Evolutionary conservation across 1,284 basidiomycete species (phyloP).

Genomic region (Ceratorhiza oryzae-sativae): DNA sequence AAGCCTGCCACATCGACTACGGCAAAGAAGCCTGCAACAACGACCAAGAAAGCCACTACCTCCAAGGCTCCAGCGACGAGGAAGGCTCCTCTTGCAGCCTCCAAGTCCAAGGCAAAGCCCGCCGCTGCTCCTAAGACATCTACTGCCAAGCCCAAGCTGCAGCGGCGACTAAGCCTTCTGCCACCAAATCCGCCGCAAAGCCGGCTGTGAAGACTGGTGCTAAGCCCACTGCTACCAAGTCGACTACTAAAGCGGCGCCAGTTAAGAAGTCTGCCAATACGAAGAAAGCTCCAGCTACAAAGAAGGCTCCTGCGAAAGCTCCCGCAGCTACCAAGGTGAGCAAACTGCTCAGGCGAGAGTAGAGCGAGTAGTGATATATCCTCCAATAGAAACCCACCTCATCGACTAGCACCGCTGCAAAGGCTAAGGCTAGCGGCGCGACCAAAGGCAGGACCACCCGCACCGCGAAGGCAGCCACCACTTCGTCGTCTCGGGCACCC

Average conservation of each 20-base stretch:
- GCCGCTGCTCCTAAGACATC: conserved; percentile 3
- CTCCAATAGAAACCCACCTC: conserved; percentile 24
- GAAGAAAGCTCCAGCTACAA: conserved; percentile 70
- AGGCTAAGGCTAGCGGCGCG: conserved; percentile 39
- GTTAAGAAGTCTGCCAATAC: conserved; percentile 60
- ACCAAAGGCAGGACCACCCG: conserved; percentile 39
- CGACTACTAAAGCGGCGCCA: conserved; percentile 66
- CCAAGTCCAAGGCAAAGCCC: conserved; percentile 31
- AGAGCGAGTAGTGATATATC: not conserved
- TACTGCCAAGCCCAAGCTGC: conserved; percentile 45
- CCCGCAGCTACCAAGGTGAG: conserved; percentile 63
- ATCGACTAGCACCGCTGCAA: conserved; percentile 26
- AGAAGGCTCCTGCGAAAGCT: conserved; percentile 58
- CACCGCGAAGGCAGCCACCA: conserved; percentile 36
- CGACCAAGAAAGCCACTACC: conserved; percentile 56
- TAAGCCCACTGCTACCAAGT: conserved; percentile 59
- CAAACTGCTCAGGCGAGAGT: conserved; percentile 45
- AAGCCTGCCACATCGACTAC: conserved; percentile 49
- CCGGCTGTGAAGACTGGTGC: conserved; percentile 62
- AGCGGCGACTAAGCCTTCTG: conserved; percentile 60
- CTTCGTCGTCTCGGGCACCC: not conserved
- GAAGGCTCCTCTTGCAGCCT: conserved; percentile 19
- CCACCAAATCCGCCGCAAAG: conserved; percentile 57
- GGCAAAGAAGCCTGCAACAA: conserved; percentile 52
- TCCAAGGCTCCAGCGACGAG: conserved; percentile 17